Percentiles rank a stretch among this genome's conserved stretches.
These are phyloP conservation scores for Pythium angustatum DNA, from an alignment of 352 stramenopile genomes.

Conservation along the genomic window DNA sequence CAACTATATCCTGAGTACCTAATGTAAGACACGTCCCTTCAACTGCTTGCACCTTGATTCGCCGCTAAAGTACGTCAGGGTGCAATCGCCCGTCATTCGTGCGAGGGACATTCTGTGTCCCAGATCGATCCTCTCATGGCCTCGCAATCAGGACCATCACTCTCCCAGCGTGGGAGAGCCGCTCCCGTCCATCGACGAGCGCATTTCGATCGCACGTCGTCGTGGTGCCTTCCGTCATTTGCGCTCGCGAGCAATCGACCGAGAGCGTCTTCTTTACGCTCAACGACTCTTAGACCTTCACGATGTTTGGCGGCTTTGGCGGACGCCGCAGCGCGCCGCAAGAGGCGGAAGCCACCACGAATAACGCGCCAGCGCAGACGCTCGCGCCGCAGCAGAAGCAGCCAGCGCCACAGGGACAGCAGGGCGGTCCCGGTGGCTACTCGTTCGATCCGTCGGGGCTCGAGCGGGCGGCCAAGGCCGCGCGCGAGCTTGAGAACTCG, in stretches of 20 bases:
- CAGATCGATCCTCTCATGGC: background rate
- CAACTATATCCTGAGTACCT: background rate
- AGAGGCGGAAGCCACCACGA: constrained; percentile 14
- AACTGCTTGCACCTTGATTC: background rate
- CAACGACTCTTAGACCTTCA: constrained; percentile 10
- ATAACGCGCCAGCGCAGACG: constrained; percentile 36
- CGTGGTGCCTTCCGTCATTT: background rate
- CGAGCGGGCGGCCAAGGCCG: constrained; percentile 97
- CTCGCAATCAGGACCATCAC: constrained; percentile 27
- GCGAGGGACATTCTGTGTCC: background rate
- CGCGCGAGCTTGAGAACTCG: constrained; percentile 95
- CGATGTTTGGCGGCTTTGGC: constrained; percentile 76
- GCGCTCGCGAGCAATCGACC: no score
- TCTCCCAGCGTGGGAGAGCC: background rate
- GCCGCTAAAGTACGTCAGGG: background rate
- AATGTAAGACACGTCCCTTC: background rate
- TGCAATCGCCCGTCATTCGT: constrained; percentile 10
- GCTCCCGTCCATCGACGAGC: constrained; percentile 15
- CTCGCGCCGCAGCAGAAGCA: constrained; percentile 30
- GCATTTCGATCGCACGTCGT: background rate
- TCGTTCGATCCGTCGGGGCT: constrained; percentile 96
- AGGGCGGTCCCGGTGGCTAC: constrained; percentile 53
- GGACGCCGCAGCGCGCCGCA: constrained; percentile 34
- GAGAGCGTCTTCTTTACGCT: no score
- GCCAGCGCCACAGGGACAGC: constrained; percentile 33